A percentile compares a stretch with the other conserved stretches of the same genome.
These are phyloP conservation scores for Cryphonectria naterciae DNA, from an alignment of 2,329 filamentous ascomycete genomes.

Conservation along the genomic window DNA sequence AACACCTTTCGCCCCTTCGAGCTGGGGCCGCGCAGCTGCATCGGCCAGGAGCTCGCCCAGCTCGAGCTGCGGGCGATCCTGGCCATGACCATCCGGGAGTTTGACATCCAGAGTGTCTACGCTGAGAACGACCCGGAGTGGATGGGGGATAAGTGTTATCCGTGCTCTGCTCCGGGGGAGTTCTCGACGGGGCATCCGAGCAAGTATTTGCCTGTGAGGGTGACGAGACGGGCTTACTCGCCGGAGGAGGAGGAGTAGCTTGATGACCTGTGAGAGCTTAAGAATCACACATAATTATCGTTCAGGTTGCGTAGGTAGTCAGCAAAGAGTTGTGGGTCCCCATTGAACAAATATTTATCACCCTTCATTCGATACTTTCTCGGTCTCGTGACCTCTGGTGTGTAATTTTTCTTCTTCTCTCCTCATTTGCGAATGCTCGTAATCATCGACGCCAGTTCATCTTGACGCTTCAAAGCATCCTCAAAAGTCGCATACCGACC, in stretches of 20 bases:
- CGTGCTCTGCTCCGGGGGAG: background rate
- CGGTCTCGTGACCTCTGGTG: too few relatives aligned
- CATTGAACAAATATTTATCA: background rate
- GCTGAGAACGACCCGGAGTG: slow-evolving; percentile 19
- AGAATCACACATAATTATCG: too few relatives aligned
- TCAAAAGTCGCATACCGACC: slow-evolving; percentile 21
- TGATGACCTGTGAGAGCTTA: background rate
- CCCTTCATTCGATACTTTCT: too few relatives aligned
- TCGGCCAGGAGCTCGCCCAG: slow-evolving; percentile 51
- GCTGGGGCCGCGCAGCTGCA: slow-evolving; percentile 42
- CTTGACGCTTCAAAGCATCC: slow-evolving; percentile 18
- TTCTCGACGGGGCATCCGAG: slow-evolving; percentile 21
- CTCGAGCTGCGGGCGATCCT: slow-evolving; percentile 40
- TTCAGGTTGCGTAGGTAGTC: background rate
- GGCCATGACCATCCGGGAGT: slow-evolving; percentile 25
- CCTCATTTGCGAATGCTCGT: background rate
- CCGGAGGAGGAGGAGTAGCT: background rate
- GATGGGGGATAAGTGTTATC: slow-evolving; percentile 22
- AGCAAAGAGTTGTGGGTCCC: background rate
- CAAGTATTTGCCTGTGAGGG: slow-evolving; percentile 20
- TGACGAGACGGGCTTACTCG: slow-evolving; percentile 9
- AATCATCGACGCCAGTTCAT: slow-evolving; percentile 16
- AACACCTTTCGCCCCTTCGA: slow-evolving; percentile 44
- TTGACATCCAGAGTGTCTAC: slow-evolving; percentile 24
- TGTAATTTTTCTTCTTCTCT: background rate